Conservation (phyloP, 768 basidiomycete genomes). For the Hericium erinaceus region DNA sequence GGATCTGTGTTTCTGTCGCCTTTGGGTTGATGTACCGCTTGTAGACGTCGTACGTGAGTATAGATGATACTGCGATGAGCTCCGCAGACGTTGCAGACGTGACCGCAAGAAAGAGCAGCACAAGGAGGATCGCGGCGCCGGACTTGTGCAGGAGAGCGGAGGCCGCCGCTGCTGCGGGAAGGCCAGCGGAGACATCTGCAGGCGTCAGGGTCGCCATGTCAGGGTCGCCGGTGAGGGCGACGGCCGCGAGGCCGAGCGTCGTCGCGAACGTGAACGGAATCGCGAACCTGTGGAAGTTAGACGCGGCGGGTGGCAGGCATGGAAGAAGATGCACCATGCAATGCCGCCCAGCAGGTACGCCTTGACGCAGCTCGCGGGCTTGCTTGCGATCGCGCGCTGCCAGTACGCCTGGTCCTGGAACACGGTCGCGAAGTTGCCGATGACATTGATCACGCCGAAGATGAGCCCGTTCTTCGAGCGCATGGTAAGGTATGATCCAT, state of each 20-base stretch:
- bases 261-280: constrained; percentile 85
- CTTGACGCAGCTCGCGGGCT: constrained; percentile 79
- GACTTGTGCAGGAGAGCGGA: constrained; percentile 69
- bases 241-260: constrained; percentile 79
- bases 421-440: constrained; percentile 71
- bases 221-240: constrained; percentile 62
- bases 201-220: constrained; percentile 41
- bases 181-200: constrained; percentile 77
- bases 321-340: constrained; percentile 49
- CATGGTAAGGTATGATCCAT: constrained; percentile 69
- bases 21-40: constrained; percentile 78
- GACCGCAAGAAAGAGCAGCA: constrained; percentile 82
- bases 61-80: constrained; percentile 79
- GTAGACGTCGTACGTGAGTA: constrained; percentile 82
- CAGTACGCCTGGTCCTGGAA: constrained; percentile 67
- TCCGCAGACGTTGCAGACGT: constrained; percentile 84
- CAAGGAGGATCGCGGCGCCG: constrained; percentile 70
- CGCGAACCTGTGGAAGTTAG: constrained; percentile 44
- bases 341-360: constrained; percentile 85
- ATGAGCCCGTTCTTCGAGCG: constrained; percentile 49
- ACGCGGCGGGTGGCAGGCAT: neutral
- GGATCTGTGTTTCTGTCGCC: constrained; percentile 66
- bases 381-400: constrained; percentile 85
- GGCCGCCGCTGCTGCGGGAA: constrained; percentile 79
- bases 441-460: constrained; percentile 77